These are phyloP conservation scores for Penicillium sclerotigenum DNA, from an alignment of 2,329 filamentous ascomycete genomes.

Conservation along the genomic window DNA sequence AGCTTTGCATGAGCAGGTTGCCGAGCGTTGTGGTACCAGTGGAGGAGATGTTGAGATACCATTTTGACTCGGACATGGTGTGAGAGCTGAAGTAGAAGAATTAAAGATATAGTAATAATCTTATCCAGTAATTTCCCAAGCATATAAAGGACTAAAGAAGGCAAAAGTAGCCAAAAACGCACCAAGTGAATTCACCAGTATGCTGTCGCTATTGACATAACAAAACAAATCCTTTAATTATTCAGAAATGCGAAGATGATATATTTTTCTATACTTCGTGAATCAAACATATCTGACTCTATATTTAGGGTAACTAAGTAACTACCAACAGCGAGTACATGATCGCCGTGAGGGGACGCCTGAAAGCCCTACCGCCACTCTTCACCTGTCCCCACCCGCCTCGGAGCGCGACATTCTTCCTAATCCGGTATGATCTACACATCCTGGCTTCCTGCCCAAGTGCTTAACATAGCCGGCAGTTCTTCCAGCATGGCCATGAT, in stretches of 20 bases:
- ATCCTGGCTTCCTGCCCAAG: no score
- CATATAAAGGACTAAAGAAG: background rate
- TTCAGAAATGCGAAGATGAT: background rate
- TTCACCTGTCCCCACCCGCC: background rate
- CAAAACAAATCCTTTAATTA: background rate
- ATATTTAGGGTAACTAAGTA: background rate
- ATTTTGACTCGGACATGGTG: background rate
- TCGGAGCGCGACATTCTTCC: background rate
- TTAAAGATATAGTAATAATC: background rate
- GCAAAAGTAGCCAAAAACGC: background rate
- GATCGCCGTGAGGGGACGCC: background rate
- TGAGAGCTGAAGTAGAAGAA: background rate
- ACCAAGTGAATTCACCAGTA: background rate
- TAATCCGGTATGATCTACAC: background rate
- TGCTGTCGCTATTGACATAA: background rate
- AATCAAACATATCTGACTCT: background rate
- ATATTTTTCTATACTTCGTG: background rate
- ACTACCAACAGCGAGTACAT: no score
- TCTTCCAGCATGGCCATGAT: background rate
- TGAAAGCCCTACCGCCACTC: background rate
- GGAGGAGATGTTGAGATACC: background rate
- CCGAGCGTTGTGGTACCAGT: background rate
- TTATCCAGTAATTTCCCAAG: background rate
- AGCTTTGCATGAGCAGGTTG: background rate
- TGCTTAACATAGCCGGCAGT: background rate